These are phyloP conservation scores for Aspergillus novoparasiticus DNA, from an alignment of 2,329 filamentous ascomycete genomes.

Conservation along the genomic window DNA sequence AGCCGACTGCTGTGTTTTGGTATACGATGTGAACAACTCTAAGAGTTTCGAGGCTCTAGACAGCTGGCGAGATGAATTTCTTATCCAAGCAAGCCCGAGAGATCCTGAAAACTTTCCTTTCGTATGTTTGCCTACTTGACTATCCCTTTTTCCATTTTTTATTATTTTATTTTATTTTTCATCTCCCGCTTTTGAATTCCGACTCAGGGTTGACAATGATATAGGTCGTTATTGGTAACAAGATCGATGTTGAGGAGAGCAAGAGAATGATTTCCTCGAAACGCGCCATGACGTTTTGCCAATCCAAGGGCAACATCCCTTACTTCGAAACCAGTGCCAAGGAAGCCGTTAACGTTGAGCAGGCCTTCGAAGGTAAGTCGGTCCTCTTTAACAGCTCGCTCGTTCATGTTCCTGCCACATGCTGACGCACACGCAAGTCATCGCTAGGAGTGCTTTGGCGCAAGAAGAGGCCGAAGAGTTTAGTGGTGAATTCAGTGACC, in stretches of 20 bases:
- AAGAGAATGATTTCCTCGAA: conserved; percentile 97
- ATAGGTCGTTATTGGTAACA: conserved; percentile 94
- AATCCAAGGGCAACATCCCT: conserved; percentile 94
- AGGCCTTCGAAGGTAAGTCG: conserved; percentile 69
- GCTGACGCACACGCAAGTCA: conserved; percentile 61
- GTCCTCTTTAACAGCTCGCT: not conserved
- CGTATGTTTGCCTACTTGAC: conserved; percentile 60
- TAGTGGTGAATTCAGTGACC: conserved; percentile 94
- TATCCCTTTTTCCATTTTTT: too few relatives aligned
- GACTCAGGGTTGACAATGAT: not conserved
- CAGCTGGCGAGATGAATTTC: conserved; percentile 97
- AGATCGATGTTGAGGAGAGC: conserved; percentile 97
- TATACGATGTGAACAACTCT: conserved; percentile 98
- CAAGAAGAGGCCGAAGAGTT: conserved; percentile 99
- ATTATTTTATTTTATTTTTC: not conserved
- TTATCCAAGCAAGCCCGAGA: conserved; percentile 94
- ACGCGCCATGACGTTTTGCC: conserved; percentile 94
- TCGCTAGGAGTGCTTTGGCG: conserved; percentile 89
- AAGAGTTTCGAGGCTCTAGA: conserved; percentile 99
- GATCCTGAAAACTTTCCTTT: conserved; percentile 98
- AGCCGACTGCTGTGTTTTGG: conserved; percentile 95
- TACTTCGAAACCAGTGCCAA: conserved; percentile 99
- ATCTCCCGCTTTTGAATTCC: not conserved
- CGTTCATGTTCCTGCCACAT: not conserved
- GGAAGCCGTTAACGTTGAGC: conserved; percentile 97